Percentiles rank a stretch among this genome's conserved stretches.
Conservation (phyloP, 306 rosid species). For the Crotalaria pallida region DNA sequence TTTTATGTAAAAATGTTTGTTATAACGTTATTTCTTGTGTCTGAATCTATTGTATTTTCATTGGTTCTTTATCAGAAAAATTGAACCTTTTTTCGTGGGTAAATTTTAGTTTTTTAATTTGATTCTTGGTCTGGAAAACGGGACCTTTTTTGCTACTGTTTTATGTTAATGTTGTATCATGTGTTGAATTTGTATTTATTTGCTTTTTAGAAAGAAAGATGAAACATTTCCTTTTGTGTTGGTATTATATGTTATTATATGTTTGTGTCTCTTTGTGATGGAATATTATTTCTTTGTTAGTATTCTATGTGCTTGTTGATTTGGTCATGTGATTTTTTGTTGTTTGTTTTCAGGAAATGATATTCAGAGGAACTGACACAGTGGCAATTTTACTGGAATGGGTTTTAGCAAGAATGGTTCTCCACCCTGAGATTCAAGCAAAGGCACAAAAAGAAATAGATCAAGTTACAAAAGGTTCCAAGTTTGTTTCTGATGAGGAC, state of each 20-base stretch:
- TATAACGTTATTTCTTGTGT: no score
- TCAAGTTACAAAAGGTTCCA: neutral
- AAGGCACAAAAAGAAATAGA: conserved; percentile 56
- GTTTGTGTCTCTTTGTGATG: no score
- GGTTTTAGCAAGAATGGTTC: conserved; percentile 85
- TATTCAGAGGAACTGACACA: conserved; percentile 85
- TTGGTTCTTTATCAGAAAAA: no score
- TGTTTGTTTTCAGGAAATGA: conserved; percentile 69
- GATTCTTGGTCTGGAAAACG: neutral
- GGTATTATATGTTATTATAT: no score
- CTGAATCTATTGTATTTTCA: no score
- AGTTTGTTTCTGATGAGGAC: conserved; percentile 40
- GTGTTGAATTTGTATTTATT: no score
- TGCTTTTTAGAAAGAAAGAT: no score
- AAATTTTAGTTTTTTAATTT: no score
- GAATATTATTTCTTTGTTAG: neutral
- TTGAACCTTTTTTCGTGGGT: no score
- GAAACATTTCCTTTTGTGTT: no score
- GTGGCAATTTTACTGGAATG: conserved; percentile 80
- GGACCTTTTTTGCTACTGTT: neutral
- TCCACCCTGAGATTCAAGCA: conserved; percentile 67
- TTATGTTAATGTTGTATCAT: neutral
- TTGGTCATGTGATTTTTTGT: neutral
- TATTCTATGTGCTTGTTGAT: no score
- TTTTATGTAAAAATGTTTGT: neutral